Conservation (phyloP, 2,329 filamentous ascomycete genomes). For the Daldinia eschscholtzii region DNA sequence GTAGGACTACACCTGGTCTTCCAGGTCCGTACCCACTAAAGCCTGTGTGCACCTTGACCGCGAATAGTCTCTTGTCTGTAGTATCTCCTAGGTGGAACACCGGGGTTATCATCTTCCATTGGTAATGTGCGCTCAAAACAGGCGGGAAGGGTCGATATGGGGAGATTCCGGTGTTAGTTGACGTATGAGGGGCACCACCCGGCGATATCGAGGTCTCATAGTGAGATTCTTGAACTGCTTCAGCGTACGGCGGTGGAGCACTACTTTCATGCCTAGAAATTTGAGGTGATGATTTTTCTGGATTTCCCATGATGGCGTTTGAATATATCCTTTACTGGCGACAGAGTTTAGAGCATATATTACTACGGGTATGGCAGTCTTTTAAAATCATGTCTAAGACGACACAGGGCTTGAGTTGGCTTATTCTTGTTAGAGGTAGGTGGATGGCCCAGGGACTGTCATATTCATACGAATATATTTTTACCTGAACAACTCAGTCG, state of each 20-base stretch:
- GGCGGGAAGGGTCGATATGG: slow-evolving; percentile 45
- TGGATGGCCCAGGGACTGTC: not conserved
- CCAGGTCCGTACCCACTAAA: slow-evolving; percentile 24
- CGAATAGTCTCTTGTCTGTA: slow-evolving; percentile 36
- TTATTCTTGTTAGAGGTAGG: not conserved
- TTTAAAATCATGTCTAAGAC: not conserved
- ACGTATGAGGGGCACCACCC: not conserved
- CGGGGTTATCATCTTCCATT: slow-evolving; percentile 29
- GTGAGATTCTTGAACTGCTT: not conserved
- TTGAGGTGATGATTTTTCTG: not conserved
- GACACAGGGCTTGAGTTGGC: not conserved
- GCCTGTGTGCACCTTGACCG: slow-evolving; percentile 40
- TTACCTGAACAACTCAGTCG: not conserved
- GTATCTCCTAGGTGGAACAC: slow-evolving; percentile 32
- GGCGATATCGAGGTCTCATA: not conserved
- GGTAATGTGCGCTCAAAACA: slow-evolving; percentile 37
- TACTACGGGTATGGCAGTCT: not conserved
- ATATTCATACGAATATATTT: not conserved
- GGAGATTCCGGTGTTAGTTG: not conserved
- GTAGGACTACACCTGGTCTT: slow-evolving; percentile 37
- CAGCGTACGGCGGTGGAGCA: slow-evolving; percentile 12
- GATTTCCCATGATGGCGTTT: slow-evolving; percentile 5
- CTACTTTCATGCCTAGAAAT: not conserved
- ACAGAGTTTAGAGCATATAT: not conserved
- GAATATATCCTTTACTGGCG: not conserved